These are phyloP conservation scores for Eucalyptus erythrocorys DNA, from an alignment of 345 rosid species.

Conservation along the genomic window DNA sequence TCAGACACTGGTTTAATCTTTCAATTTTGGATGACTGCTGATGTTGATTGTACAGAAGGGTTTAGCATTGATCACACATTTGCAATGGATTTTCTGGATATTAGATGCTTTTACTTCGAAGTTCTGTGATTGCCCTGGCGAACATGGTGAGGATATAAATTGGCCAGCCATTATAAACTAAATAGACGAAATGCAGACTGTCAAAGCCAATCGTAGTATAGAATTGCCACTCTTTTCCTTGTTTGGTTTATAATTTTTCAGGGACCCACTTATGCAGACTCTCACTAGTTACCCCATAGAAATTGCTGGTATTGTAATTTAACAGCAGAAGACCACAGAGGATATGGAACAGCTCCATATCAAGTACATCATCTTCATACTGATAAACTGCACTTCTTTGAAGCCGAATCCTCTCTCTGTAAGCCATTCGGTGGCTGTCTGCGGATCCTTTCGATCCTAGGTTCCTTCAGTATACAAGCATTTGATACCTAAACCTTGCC, in stretches of 20 bases:
- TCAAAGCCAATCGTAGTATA: not conserved
- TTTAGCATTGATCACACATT: not conserved
- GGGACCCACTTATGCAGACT: not conserved
- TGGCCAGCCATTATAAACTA: not conserved
- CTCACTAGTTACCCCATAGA: not conserved
- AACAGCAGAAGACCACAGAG: not conserved
- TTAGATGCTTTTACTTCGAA: not conserved
- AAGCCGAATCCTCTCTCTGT: not conserved
- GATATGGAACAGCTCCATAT: not conserved
- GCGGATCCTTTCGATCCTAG: not conserved
- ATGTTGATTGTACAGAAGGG: not conserved
- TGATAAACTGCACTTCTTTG: not conserved
- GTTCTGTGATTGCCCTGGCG: not conserved
- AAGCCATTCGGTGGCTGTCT: not conserved
- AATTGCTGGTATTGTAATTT: not conserved
- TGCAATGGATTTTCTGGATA: not conserved
- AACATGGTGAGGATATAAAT: not conserved
- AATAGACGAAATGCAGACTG: not conserved
- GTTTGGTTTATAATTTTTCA: not conserved
- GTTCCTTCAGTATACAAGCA: not conserved
- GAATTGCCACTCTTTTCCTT: not conserved
- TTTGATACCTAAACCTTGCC: not conserved
- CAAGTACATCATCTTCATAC: not conserved
- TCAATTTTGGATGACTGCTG: not conserved
- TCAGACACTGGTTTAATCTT: not conserved